phyloP scores from a whole-genome alignment of 2,329 filamentous ascomycete genomes.

The Pleomassaria siparia region DNA sequence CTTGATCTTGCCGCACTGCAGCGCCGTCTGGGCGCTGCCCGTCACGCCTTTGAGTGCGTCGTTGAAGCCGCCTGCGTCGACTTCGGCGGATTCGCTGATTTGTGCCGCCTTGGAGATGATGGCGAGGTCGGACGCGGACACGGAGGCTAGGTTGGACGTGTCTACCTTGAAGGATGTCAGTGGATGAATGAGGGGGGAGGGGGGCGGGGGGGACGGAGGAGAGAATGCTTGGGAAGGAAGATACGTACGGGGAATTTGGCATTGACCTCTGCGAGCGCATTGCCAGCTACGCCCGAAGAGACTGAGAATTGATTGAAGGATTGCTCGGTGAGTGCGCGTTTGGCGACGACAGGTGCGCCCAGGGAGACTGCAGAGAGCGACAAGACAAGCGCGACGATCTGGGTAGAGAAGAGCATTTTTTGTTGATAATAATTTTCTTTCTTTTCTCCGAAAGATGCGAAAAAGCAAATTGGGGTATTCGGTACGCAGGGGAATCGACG shows the following conservation, averaged over 20 bases:
- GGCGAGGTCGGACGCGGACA: conserved; percentile 49
- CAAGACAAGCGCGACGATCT: conserved; percentile 11
- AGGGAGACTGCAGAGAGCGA: conserved; percentile 14
- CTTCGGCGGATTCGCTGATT: conserved; percentile 54
- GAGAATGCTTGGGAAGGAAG: background rate
- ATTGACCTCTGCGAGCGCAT: conserved; percentile 54
- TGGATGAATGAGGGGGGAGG: too few relatives aligned
- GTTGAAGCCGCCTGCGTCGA: conserved; percentile 50
- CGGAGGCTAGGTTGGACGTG: conserved; percentile 45
- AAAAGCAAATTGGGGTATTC: background rate
- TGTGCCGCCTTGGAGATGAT: conserved; percentile 55
- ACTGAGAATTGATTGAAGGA: conserved; percentile 46
- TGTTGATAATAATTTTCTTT: too few relatives aligned
- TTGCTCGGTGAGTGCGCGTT: conserved; percentile 9
- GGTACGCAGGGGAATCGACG: background rate
- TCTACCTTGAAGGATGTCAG: conserved; percentile 40
- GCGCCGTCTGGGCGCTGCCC: conserved; percentile 43
- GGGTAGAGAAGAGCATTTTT: conserved; percentile 22
- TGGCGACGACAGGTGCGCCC: conserved; percentile 5
- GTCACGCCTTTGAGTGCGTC: conserved; percentile 51
- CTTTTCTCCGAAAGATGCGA: too few relatives aligned
- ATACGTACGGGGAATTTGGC: conserved; percentile 53
- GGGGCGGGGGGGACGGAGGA: background rate
- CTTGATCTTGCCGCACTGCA: conserved; percentile 58
- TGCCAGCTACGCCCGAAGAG: conserved; percentile 52